Evolutionary conservation across 192 early-diverging fungal genomes (phyloP), one percentile per base, ranked within the genome.

Genomic region (Gryganskiella cystojenkinii): DNA sequence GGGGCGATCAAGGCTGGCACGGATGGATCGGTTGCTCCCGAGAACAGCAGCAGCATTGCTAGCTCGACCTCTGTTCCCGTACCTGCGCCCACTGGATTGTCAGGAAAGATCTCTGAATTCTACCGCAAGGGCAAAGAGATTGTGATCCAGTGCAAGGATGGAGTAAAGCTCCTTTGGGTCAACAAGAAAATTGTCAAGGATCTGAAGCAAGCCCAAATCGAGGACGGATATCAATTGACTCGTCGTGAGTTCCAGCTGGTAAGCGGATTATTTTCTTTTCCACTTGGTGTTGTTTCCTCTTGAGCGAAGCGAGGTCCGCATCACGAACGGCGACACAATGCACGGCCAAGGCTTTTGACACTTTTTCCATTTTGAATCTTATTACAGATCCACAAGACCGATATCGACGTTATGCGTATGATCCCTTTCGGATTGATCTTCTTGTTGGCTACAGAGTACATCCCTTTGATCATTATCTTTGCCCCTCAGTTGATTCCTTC

Each of bases 131-230:
- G 67, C 65, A 87, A 85, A 57, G 84, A 87, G 24, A 61, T 87
- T 40, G 65, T 82, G n/a, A 64, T 59, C 11, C 85, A 85, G 34
- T 87, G 85, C 67, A 87, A 87, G 74, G 75, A 85, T 59, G 86
- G 86, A 2, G 67, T 85, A 14, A 85, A 87, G 58, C 49, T 83
- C 0, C 66, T 87, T 1, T 87, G 81, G 84, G 62, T 63, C n/a
- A 87, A 87, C 47, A 80, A 82, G 40, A 82, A 75, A 42, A 73
- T 76, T 10, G 80, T 81, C 44, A 75, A 82, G 45, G 70, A 68
- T 8, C 49, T 87, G 40, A 73, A 68, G 30, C 55, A 49, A 9
- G 68, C 76, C 28, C 73, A 82, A 2, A 25, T 61, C 20, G 60
- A 81, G 19, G 70, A 82, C 22, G 80, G 82, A 37, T 64, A 83